Percentiles rank a stretch among this genome's conserved stretches.
Evolutionary conservation across 306 rosid species (phyloP).

Genomic region (Lotus japonicus): DNA sequence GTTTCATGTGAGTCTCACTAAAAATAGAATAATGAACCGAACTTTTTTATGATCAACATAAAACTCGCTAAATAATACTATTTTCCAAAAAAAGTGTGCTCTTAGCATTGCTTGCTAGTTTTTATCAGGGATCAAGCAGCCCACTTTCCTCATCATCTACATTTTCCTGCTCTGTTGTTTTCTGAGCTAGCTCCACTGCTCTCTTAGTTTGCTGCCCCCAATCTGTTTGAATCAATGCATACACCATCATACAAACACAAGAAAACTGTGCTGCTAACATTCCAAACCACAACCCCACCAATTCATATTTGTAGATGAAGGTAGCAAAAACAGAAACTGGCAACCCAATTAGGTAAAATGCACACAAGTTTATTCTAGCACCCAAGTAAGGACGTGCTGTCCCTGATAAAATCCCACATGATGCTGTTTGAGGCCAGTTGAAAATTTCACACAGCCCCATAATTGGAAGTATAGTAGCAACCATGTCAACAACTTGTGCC

Average conservation of each 20-base stretch:
- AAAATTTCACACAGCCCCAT: conserved; percentile 71
- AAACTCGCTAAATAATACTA: neutral
- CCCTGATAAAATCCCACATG: conserved; percentile 71
- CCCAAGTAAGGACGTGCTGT: conserved; percentile 76
- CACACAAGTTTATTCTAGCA: conserved; percentile 70
- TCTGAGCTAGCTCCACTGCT: conserved; percentile 49
- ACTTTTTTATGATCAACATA: neutral
- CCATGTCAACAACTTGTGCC: conserved; percentile 50
- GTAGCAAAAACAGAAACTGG: conserved; percentile 55
- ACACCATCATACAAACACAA: conserved; percentile 66
- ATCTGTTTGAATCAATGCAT: conserved; percentile 54
- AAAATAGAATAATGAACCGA: too few species aligned
- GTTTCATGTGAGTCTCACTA: neutral
- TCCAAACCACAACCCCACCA: conserved; percentile 79
- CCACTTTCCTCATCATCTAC: conserved; percentile 48
- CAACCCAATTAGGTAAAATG: conserved; percentile 73
- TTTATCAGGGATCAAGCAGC: conserved; percentile 32
- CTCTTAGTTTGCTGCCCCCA: conserved; percentile 61
- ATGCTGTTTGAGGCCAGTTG: conserved; percentile 79
- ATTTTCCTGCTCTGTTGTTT: conserved; percentile 11
- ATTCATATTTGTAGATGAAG: conserved; percentile 43
- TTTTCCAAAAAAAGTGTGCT: neutral
- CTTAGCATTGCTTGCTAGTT: neutral
- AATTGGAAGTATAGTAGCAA: conserved; percentile 53
- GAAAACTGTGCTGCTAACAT: conserved; percentile 71